phyloP scores from a whole-genome alignment of 192 early-diverging fungal species.

The Coemansia sp. region DNA sequence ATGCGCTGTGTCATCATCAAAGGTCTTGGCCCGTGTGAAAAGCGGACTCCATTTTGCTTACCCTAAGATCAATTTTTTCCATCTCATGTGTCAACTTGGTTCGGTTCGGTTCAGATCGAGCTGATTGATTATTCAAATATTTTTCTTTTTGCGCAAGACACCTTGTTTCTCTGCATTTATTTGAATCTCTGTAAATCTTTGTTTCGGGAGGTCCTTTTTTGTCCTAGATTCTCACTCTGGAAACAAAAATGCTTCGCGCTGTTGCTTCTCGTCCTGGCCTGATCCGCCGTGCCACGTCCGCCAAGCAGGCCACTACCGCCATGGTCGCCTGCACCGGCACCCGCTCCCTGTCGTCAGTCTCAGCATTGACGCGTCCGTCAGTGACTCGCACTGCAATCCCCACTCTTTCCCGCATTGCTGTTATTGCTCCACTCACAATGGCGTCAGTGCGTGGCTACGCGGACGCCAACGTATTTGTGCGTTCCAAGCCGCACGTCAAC shows the following conservation, averaged over 20 bases:
- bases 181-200: no score
- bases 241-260: constrained; percentile 40
- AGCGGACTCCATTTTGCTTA: no score
- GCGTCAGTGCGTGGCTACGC: constrained; percentile 43
- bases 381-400: constrained; percentile 24
- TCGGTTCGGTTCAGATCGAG: no score
- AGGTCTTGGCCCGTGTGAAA: no score
- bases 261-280: constrained; percentile 28
- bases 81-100: no score
- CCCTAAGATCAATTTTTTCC: no score
- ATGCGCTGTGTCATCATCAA: no score
- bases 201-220: no score
- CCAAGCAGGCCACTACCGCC: constrained; percentile 10
- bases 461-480: constrained; percentile 65
- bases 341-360: constrained; percentile 34
- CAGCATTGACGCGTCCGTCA: constrained; percentile 27
- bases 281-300: not conserved
- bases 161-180: no score
- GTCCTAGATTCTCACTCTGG: no score
- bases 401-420: no score
- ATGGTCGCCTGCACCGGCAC: constrained; percentile 7
- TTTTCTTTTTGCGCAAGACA: not conserved
- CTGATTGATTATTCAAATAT: not conserved
- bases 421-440: no score
- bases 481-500: constrained; percentile 96